These are phyloP conservation scores for Trichosporon faecale DNA, from an alignment of 1,284 basidiomycete species.

Conservation along the genomic window DNA sequence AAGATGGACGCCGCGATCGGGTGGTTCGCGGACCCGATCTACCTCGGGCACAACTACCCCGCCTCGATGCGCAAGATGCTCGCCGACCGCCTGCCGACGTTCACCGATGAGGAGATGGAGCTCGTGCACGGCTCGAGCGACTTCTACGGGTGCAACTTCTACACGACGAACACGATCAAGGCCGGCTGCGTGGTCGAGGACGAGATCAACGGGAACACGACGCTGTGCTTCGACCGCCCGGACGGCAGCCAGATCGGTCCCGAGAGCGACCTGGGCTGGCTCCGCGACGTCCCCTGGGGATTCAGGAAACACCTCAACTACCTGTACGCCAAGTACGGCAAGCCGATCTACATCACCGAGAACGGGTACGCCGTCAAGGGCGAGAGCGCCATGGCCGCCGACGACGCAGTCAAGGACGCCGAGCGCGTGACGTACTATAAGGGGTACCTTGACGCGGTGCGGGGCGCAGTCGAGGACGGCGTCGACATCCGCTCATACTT, in stretches of 20 bases:
- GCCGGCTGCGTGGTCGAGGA: conserved; percentile 31
- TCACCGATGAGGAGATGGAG: conserved; percentile 61
- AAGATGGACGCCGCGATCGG: conserved; percentile 64
- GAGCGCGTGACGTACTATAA: conserved; percentile 68
- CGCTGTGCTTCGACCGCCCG: conserved; percentile 31
- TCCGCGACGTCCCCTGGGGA: conserved; percentile 46
- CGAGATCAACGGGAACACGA: conserved; percentile 63
- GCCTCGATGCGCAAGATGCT: conserved; percentile 61
- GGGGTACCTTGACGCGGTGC: conserved; percentile 62
- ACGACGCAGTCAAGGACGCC: conserved; percentile 58
- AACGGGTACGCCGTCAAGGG: conserved; percentile 70
- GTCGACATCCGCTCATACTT: conserved; percentile 68
- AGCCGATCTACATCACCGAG: conserved; percentile 68
- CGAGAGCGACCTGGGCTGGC: conserved; percentile 55
- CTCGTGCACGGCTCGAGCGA: conserved; percentile 58
- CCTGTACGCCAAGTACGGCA: conserved; percentile 63
- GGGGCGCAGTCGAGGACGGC: conserved; percentile 64
- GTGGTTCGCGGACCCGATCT: conserved; percentile 62
- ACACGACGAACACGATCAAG: conserved; percentile 67
- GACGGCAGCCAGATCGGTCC: conserved; percentile 66
- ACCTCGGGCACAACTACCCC: conserved; percentile 66
- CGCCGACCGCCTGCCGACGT: conserved; percentile 64
- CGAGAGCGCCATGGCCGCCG: conserved; percentile 59
- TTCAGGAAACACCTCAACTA: conserved; percentile 62
- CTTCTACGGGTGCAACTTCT: conserved; percentile 54